Base-by-base conservation (phyloP, 495 filamentous ascomycete genomes). In the Oleoguttula mirabilis region DNA sequence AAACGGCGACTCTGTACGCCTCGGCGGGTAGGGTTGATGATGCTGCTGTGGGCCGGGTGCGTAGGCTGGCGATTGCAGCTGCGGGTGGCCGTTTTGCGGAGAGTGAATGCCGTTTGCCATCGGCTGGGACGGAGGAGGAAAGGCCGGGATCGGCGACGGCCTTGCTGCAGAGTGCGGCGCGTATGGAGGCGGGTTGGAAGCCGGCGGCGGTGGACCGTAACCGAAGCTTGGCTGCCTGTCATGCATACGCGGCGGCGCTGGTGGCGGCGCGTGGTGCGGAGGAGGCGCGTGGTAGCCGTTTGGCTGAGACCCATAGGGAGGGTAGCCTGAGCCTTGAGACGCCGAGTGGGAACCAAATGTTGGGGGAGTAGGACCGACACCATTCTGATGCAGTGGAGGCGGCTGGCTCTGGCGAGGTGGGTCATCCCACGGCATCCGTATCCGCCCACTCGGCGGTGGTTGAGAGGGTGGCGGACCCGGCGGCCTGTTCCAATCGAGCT, bases 11-110 rank as follows among this genome's bases (percentile, higher is more conserved):
- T 46, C 43, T 12, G 43, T 39, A 10, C 22, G 3, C 22, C 32
- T 2, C 2, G n/a, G 32, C 21, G 11, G 17, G 15, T 45, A 45
- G n/a, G 23, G 32, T 10, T 19, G 15, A 11, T 36, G 41, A 10
- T 41, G 40, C n/a, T 6, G 40, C 19, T 32, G 42, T 33, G 24
- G 21, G 7, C 14, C 21, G 15, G 31, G 22, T 14, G 51, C 41
- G 30, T 56, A 47, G 10, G 54, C 50, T 4, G 54, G 56, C 5
- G 56, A 59, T 24, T 53, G 45, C 25, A 48, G 53, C 4, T 47
- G 50, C 21, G 43, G 19, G 2, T 16, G 43, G 30, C 22, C 25
- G 8, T 7, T 19, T 23, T 48, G 54, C 7, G 56, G 56, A n/a
- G 54, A 57, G 21, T 45, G 50, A n/a, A n/a, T 28, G 31, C 56